Base-by-base conservation (phyloP, 441 rosid species). In the Aleurites moluccanus region DNA sequence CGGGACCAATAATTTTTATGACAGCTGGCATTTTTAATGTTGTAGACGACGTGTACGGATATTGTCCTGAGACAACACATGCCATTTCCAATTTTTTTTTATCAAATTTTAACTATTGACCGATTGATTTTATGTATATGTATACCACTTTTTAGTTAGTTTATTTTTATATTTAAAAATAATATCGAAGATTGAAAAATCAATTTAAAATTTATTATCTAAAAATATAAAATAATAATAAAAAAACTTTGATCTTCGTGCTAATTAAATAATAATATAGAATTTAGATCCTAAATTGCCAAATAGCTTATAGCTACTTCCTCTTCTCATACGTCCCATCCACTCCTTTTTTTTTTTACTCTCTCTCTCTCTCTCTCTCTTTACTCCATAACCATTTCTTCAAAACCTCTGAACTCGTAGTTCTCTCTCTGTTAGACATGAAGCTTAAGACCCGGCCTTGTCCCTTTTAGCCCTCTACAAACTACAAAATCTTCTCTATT, bases 11-110 rank as follows among this genome's bases (percentile, higher is more conserved):
- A 66, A 14, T 27, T 13, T 64, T 23, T 2, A 18, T 23, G 53
- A 55, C 53, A 65, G 25, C 28, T 65, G 71, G 53, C 20, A 38
- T n/a, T 8, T 11, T 28, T 38, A 16, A 8, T 70, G 69, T n/a
- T 20, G 25, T 6, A n/a, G 50, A 62, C 70, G 74, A 73, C 71
- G 70, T 73, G 74, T 73, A 73, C 81, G 81, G 77, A 78, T 52
- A 25, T n/a, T 9, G 64, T 38, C 70, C 70, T 73, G 69, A 66
- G 70, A 73, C 70, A 23, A 21, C 63, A 60, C 50, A 45, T 15
- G 40, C 40, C 40, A 38, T 38, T 38, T 38, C 40, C 40, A 1
- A 1, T 44, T 4, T n/a, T n/a, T n/a, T n/a, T n/a, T n/a, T n/a
- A n/a, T n/a, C n/a, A n/a, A n/a, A n/a, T n/a, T n/a, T n/a, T n/a